A percentile compares a stretch with the other conserved stretches of the same genome.
Evolutionary conservation across 495 filamentous ascomycete genomes (phyloP).

Genomic region (Friedmanniomyces simplex): DNA sequence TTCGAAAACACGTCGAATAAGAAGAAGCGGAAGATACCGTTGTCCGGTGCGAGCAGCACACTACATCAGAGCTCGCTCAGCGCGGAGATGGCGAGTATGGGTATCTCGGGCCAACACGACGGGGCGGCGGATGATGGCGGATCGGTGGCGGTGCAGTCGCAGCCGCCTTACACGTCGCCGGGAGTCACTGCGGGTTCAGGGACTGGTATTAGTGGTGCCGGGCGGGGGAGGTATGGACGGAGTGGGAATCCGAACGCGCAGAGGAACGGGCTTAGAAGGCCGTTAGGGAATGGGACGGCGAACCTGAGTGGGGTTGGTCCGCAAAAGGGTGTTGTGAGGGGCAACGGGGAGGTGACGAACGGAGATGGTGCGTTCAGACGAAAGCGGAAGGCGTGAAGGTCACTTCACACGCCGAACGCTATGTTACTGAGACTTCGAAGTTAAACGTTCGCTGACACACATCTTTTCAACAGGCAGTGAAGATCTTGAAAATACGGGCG

Average conservation of each 20-base stretch:
- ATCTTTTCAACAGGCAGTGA: background rate
- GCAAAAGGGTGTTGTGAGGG: background rate
- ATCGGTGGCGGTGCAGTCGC: conserved; percentile 22
- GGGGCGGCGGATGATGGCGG: conserved; percentile 20
- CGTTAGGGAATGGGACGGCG: conserved; percentile 38
- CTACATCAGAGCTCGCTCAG: conserved; percentile 48
- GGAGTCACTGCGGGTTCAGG: conserved; percentile 24
- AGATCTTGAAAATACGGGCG: conserved; percentile 28
- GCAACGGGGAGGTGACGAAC: conserved; percentile 10
- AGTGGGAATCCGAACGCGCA: conserved; percentile 23
- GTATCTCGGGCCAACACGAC: conserved; percentile 28
- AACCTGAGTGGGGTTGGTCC: background rate
- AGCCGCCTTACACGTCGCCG: conserved; percentile 47
- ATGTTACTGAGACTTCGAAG: no score
- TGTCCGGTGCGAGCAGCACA: conserved; percentile 56
- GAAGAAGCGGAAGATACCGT: conserved; percentile 97
- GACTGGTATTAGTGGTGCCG: conserved; percentile 64
- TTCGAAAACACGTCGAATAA: conserved; percentile 99
- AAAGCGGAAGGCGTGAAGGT: background rate
- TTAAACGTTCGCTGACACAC: no score
- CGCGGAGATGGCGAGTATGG: conserved; percentile 53
- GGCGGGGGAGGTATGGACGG: conserved; percentile 68
- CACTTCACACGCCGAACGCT: background rate
- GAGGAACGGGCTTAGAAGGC: conserved; percentile 49
- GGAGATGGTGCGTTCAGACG: conserved; percentile 3